Evolutionary conservation across 1,139 yeast species (phyloP).

Genomic region (Suhomyces ambrosiae): DNA sequence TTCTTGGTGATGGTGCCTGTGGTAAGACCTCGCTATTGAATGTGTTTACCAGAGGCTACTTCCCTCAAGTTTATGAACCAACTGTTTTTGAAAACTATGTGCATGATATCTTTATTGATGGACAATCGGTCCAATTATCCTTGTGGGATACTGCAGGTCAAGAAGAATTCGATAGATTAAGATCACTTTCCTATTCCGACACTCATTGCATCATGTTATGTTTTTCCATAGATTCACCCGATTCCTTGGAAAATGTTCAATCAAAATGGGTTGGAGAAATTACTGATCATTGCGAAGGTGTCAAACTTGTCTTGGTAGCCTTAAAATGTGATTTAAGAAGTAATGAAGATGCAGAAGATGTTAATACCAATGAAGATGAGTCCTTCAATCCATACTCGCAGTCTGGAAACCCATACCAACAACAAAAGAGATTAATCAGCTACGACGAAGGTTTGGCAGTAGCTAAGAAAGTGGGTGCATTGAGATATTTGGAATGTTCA

Average conservation of each 20-base stretch:
- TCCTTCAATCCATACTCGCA: conserved; percentile 38
- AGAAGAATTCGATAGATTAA: conserved; percentile 92
- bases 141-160: conserved; percentile 99
- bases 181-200: conserved; percentile 89
- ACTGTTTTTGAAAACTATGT: conserved; percentile 97
- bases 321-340: conserved; percentile 89
- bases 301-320: conserved; percentile 89
- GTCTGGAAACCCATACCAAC: conserved; percentile 38
- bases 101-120: conserved; percentile 95
- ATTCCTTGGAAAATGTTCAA: conserved; percentile 92
- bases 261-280: conserved; percentile 94
- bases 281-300: conserved; percentile 96
- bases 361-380: conserved; percentile 32
- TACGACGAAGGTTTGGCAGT: conserved; percentile 84
- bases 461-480: conserved; percentile 84
- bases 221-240: conserved; percentile 91
- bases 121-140: conserved; percentile 87
- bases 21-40: conserved; percentile 80
- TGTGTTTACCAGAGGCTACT: conserved; percentile 95
- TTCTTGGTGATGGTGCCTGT: conserved; percentile 94
- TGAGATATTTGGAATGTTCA: conserved; percentile 87
- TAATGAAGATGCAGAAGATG: conserved; percentile 35
- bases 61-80: conserved; percentile 98
- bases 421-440: conserved; percentile 59
- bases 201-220: conserved; percentile 97